phyloP scores from a whole-genome alignment of 2,329 filamentous ascomycete species.

The Furcasterigmium sp. region DNA sequence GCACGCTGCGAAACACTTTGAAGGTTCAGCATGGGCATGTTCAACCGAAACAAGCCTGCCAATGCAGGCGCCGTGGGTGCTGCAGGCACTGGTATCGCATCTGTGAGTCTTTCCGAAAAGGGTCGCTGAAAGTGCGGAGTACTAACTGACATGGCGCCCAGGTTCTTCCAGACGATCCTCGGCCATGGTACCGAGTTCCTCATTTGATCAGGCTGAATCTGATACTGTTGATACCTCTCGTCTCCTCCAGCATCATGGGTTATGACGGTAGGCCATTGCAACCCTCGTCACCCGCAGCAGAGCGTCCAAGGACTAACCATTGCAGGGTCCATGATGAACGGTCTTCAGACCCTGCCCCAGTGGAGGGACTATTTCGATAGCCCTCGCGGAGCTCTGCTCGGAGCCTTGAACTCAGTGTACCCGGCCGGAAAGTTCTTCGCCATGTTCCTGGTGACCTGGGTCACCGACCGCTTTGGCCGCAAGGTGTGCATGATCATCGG shows the following conservation, averaged over 20 bases:
- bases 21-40: not conserved
- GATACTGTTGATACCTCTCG: conserved; percentile 31
- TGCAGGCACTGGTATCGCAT: not conserved
- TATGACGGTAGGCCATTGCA: conserved; percentile 15
- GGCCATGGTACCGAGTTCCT: conserved; percentile 35
- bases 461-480: conserved; percentile 35
- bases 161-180: conserved; percentile 31
- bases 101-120: not conserved
- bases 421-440: conserved; percentile 31
- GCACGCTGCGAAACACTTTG: not conserved
- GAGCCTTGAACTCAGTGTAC: conserved; percentile 30
- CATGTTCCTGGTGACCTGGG: conserved; percentile 25
- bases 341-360: conserved; percentile 31
- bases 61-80: not conserved
- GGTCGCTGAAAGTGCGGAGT: too few species aligned
- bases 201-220: conserved; percentile 40
- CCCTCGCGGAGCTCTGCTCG: conserved; percentile 27
- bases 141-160: conserved; percentile 12
- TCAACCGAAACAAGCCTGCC: not conserved
- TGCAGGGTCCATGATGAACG: conserved; percentile 36
- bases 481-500: conserved; percentile 30
- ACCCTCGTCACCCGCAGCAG: too few species aligned
- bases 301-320: too few species aligned
- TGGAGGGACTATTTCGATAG: conserved; percentile 35
- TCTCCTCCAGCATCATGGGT: conserved; percentile 7